Evolutionary conservation across 225 moss, liverwort and hornwort genomes (phyloP), one percentile per base, ranked within the genome.

Genomic region (Pseudoscleropodium purum): DNA sequence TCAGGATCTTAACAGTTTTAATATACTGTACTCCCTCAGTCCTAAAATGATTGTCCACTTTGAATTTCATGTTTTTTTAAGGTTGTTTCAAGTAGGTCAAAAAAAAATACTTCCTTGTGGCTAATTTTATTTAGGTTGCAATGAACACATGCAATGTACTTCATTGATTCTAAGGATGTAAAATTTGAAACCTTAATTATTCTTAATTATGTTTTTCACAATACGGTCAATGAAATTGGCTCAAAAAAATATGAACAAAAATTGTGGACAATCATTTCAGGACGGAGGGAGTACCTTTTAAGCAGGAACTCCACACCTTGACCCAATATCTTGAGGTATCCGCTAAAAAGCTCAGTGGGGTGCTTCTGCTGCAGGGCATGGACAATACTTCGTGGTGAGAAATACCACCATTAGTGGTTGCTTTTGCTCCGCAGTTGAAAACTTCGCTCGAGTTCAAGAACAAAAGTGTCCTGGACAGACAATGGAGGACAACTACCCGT

Each of bases 321-420:
- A 57, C 73, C 47, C 18, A 31, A 52, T 37, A 39, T 52, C 24
- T 75, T 65, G 80, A 73, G 54, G 25, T n/a, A 49, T 56, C 4
- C 61, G 30, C 66, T 84, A 56, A 36, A 64, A 65, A 19, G 61
- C 51, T 85, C 43, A 20, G 68, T 89, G 54, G 74, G 37, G 66
- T 64, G 68, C 69, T 87, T 45, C 30, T 89, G 84, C 29, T 89
- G 88, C 95, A 98, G 98, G 90, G 96, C 96, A 37, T 97, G 96
- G 97, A 98, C 98, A 83, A 98, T 98, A 82, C 93, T 98, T 89
- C 93, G 96, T 86, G 98, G 98, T 37, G 97, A 97, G 92, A 98
- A 96, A 90, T 98, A 98, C 83, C 97, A 97, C 86, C 98, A 98
- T 85, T 97, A 95, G 88, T 86, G 72, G 52, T 37, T 63, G 75